phyloP scores from a whole-genome alignment of 345 rosid genomes.

The Boechera divaricarpa region DNA sequence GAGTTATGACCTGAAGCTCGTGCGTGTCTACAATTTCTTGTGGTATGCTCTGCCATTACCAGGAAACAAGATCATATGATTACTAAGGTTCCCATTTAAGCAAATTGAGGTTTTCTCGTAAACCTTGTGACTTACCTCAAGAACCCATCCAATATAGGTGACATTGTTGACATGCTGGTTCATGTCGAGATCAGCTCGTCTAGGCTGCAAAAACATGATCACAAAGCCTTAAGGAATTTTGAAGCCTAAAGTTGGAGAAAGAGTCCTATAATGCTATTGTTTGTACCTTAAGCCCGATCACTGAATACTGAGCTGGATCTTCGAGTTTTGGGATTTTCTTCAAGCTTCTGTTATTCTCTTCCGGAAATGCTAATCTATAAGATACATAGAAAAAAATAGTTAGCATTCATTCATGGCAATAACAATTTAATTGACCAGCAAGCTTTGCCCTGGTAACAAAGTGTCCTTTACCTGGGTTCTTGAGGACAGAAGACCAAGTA shows the following conservation, averaged over 20 bases:
- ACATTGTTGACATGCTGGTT: slow-evolving; percentile 96
- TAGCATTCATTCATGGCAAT: slow-evolving; percentile 1
- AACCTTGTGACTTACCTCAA: slow-evolving; percentile 62
- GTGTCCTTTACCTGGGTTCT: slow-evolving; percentile 63
- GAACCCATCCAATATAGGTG: slow-evolving; percentile 91
- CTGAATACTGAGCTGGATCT: slow-evolving; percentile 73
- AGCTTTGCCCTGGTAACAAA: not conserved
- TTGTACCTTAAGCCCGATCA: slow-evolving; percentile 62
- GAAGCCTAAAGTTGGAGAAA: slow-evolving; percentile 22
- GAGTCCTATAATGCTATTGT: not conserved
- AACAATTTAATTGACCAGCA: not conserved
- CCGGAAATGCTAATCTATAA: slow-evolving; percentile 84
- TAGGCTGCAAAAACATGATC: slow-evolving; percentile 54
- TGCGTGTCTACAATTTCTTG: slow-evolving; percentile 83
- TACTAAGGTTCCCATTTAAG: slow-evolving; percentile 4
- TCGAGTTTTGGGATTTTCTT: slow-evolving; percentile 79
- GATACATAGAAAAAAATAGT: not conserved
- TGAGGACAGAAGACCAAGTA: slow-evolving; percentile 72
- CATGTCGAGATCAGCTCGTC: slow-evolving; percentile 98
- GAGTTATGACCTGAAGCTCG: slow-evolving; percentile 84
- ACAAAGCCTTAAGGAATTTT: not conserved
- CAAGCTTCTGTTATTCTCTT: slow-evolving; percentile 72
- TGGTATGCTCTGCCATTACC: slow-evolving; percentile 83
- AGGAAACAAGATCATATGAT: slow-evolving; percentile 23
- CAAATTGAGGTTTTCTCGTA: not conserved